These are phyloP conservation scores for Gossypium gossypioides DNA, from an alignment of 441 rosid genomes.

Conservation along the genomic window DNA sequence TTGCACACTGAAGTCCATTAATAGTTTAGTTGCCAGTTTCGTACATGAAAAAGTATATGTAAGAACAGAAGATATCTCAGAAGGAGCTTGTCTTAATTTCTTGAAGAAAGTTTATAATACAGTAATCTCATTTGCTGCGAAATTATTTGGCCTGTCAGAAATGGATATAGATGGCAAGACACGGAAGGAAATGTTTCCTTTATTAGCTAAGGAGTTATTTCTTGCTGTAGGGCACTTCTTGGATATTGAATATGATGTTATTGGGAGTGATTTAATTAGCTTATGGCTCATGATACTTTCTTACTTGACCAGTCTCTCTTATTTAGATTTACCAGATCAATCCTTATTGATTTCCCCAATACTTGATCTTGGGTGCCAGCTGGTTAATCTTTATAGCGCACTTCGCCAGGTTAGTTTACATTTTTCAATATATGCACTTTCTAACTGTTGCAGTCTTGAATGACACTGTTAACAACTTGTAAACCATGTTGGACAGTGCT, in stretches of 20 bases:
- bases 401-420: conserved; percentile 79
- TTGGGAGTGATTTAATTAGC: conserved; percentile 53
- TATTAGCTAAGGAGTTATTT: conserved; percentile 43
- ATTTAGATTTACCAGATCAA: conserved; percentile 28
- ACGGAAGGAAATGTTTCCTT: conserved; percentile 31
- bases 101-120: conserved; percentile 49
- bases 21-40: conserved; percentile 44
- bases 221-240: conserved; percentile 47
- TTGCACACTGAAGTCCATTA: conserved; percentile 46
- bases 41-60: conserved; percentile 45
- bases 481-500: neutral
- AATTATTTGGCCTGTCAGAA: conserved; percentile 28
- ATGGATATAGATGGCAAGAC: conserved; percentile 20
- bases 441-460: neutral
- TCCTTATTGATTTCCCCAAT: conserved; percentile 34
- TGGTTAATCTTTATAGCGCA: conserved; percentile 69
- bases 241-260: conserved; percentile 74
- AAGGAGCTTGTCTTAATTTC: conserved; percentile 70
- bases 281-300: conserved; percentile 64
- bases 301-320: conserved; percentile 36
- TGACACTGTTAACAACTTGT: neutral
- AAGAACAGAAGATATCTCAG: conserved; percentile 70
- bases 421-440: neutral
- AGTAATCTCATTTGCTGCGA: conserved; percentile 43
- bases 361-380: conserved; percentile 55